Evolutionary conservation across 108 stramenopile genomes (phyloP), one percentile per base, ranked within the genome.

Genomic region (Conticribra guillardii): DNA sequence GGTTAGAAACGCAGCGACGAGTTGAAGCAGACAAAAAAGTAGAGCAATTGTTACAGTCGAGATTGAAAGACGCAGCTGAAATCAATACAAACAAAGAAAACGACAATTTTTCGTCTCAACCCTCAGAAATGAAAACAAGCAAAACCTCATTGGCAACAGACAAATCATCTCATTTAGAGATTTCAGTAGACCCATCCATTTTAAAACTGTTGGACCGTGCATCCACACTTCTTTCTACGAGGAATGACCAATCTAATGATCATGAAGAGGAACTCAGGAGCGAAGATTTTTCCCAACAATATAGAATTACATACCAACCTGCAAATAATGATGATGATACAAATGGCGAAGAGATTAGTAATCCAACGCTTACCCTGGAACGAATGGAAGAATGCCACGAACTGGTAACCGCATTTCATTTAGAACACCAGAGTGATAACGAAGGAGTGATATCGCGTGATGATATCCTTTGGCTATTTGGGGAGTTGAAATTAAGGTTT

Each of bases 401-500:
- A 27, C 55, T 76, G 1, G 60, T 68, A 5, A 68, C 55, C 18
- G 68, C 47, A 29, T 76, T 76, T 46, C 50, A 69, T 48, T 23
- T 32, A 0, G 75, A 76, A 50, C 74, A 68, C 28, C 15, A 65
- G 18, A 4, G 27, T n/a, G 57, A 46, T 15, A 33, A 45, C 8
- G 72, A 64, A 41, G 68, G 58, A 33, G 9, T 51, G 27, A 3
- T 69, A 0, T n/a, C 63, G 15, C 53, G 48, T 11, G 47, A 57
- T 22, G 75, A 76, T 51, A 34, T 69, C 7, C 5, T 69, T 29
- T 76, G 75, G 75, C 41, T 76, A 19, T 62, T 76, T 54, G 60
- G 51, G 23, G 67, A 76, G 27, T 54, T 76, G 32, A 60, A 64
- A 45, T 76, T 60, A 67, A 41, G 75, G n/a, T 76, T 68, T 58